These are phyloP conservation scores for Lachancea lanzarotensis DNA, from an alignment of 805 yeast genomes.

Conservation along the genomic window DNA sequence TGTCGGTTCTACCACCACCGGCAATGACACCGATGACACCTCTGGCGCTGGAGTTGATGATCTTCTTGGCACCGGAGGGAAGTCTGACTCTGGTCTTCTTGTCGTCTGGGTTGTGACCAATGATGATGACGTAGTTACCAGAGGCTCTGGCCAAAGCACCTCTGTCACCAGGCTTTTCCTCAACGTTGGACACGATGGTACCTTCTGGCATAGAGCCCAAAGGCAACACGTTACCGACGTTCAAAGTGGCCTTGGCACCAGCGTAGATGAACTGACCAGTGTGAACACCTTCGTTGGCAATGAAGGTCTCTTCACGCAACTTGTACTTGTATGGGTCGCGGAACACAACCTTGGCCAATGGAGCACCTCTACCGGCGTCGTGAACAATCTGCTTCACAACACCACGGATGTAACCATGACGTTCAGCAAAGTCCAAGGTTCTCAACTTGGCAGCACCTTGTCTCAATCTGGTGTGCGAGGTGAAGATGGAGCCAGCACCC, in stretches of 20 bases:
- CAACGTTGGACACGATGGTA: constrained; percentile 97
- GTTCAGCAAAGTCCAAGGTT: constrained; percentile 98
- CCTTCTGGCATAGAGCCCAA: constrained; percentile 98
- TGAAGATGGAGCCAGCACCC: constrained; percentile 99
- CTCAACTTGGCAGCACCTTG: constrained; percentile 99
- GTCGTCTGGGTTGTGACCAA: constrained; percentile 99
- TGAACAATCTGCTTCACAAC: constrained; percentile 97
- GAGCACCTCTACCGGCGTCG: constrained; percentile 99
- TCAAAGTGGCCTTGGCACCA: constrained; percentile 96
- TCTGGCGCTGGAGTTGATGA: constrained; percentile 92
- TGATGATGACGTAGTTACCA: constrained; percentile 98
- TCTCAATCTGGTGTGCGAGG: constrained; percentile 99
- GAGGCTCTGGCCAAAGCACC: constrained; percentile 99
- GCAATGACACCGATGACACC: constrained; percentile 99
- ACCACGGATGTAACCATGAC: constrained; percentile 99
- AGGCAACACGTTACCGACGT: constrained; percentile 95
- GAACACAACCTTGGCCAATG: constrained; percentile 97
- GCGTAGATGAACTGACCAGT: constrained; percentile 99
- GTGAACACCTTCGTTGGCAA: constrained; percentile 99
- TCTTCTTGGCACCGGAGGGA: constrained; percentile 98
- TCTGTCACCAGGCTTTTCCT: constrained; percentile 98
- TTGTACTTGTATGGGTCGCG: constrained; percentile 99
- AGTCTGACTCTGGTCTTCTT: constrained; percentile 98
- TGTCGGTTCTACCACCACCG: constrained; percentile 99
- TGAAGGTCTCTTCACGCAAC: constrained; percentile 96